These are phyloP conservation scores for Acaromyces ingoldii DNA, from an alignment of 1,284 basidiomycete species.

Conservation along the genomic window DNA sequence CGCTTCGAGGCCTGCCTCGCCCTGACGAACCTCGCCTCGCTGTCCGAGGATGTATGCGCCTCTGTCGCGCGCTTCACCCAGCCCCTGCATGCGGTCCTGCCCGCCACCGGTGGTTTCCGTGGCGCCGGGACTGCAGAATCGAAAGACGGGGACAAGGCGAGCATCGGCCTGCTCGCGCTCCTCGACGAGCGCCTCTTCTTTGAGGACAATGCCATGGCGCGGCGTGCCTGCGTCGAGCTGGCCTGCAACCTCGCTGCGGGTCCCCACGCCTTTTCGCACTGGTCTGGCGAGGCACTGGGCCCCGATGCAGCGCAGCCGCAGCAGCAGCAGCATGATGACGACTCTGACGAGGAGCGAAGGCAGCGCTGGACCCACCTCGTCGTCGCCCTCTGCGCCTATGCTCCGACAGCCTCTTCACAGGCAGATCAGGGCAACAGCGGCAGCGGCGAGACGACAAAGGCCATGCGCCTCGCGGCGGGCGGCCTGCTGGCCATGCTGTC, in stretches of 20 bases:
- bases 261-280: constrained; percentile 68
- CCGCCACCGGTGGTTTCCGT: too few species aligned
- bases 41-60: too few species aligned
- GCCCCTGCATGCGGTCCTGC: too few species aligned
- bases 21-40: constrained; percentile 85
- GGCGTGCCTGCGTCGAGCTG: constrained; percentile 84
- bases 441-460: not conserved
- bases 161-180: not conserved
- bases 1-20: constrained; percentile 91
- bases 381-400: constrained; percentile 6
- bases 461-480: not conserved
- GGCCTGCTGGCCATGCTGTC: constrained; percentile 1
- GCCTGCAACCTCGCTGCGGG: constrained; percentile 83
- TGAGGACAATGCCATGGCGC: constrained; percentile 74
- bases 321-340: not conserved
- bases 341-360: not conserved
- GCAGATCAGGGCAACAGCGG: not conserved
- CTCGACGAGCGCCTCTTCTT: constrained; percentile 61
- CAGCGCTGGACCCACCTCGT: not conserved
- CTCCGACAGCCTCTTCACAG: not conserved
- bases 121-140: constrained; percentile 54
- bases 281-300: constrained; percentile 52
- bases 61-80: too few species aligned
- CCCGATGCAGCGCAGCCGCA: not conserved
- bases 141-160: not conserved